A percentile compares a stretch with the other conserved stretches of the same genome.
These are phyloP conservation scores for Pseudocercospora fijiensis DNA, from an alignment of 2,329 filamentous ascomycete genomes.

Conservation along the genomic window DNA sequence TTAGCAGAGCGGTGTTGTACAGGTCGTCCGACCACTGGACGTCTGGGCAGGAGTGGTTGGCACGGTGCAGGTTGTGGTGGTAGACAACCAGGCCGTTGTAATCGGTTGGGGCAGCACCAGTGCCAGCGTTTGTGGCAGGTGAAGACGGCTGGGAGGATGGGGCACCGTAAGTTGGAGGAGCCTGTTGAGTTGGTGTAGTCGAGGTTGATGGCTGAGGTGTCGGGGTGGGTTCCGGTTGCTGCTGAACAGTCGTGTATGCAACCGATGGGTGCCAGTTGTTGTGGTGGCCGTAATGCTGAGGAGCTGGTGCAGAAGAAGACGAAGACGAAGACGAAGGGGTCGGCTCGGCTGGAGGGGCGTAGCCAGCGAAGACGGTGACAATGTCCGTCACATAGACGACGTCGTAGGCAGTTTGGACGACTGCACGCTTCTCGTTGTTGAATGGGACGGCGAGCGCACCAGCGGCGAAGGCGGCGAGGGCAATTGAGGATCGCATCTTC, in stretches of 20 bases:
- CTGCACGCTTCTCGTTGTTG: constrained; percentile 30
- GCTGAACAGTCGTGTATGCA: background rate
- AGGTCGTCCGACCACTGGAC: constrained; percentile 66
- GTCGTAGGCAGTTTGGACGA: constrained; percentile 33
- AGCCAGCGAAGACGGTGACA: constrained; percentile 39
- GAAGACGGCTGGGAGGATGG: constrained; percentile 11
- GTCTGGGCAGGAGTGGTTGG: constrained; percentile 70
- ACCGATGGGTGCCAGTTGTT: constrained; percentile 10
- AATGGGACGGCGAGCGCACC: constrained; percentile 39
- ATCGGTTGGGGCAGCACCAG: constrained; percentile 21
- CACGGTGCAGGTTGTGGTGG: constrained; percentile 83
- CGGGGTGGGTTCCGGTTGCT: constrained; percentile 1
- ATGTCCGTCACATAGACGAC: constrained; percentile 37
- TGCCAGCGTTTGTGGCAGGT: constrained; percentile 11
- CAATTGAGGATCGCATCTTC: constrained; percentile 41
- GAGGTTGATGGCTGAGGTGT: constrained; percentile 11
- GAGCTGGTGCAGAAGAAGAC: constrained; percentile 9
- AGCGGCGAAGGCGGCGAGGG: constrained; percentile 40
- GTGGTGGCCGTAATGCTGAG: constrained; percentile 29
- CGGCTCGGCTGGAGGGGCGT: constrained; percentile 19
- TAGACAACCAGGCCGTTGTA: constrained; percentile 54
- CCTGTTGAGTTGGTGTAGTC: constrained; percentile 12
- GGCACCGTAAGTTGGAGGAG: constrained; percentile 11
- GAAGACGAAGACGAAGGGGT: constrained; percentile 17
- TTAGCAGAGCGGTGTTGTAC: constrained; percentile 61